A percentile compares a stretch with the other conserved stretches of the same genome.
phyloP scores from a whole-genome alignment of 495 filamentous ascomycete species.

The Penicillium longicatenatum region DNA sequence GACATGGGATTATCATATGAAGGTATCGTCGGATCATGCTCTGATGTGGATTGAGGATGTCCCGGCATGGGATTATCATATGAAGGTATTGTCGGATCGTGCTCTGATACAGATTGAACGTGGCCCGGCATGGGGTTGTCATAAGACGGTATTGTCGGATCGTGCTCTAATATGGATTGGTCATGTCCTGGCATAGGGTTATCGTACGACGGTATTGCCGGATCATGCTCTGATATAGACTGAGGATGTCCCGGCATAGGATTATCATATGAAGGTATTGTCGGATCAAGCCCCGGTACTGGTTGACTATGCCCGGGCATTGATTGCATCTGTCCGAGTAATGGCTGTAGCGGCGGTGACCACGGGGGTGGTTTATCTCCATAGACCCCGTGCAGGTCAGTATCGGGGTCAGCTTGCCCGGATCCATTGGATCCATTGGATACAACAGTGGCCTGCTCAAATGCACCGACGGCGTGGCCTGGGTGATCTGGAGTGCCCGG shows the following conservation, averaged over 20 bases:
- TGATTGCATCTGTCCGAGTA: neutral
- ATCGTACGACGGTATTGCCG: neutral
- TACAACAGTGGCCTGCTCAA: neutral
- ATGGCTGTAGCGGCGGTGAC: neutral
- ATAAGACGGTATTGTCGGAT: neutral
- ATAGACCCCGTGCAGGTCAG: neutral
- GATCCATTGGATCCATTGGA: neutral
- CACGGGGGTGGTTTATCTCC: conserved; percentile 3
- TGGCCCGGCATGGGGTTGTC: too few relatives aligned
- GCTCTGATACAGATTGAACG: neutral
- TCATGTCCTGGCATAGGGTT: neutral
- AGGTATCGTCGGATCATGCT: neutral
- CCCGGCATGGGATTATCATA: neutral
- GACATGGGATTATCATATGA: neutral
- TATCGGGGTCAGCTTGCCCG: neutral
- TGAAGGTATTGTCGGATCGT: neutral
- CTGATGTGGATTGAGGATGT: neutral
- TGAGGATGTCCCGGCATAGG: too few relatives aligned
- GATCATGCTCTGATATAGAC: neutral
- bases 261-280: too few relatives aligned
- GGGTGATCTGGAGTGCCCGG: neutral
- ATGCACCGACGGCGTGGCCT: neutral
- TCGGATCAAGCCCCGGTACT: neutral
- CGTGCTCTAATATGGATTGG: neutral
- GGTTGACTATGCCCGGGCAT: neutral